Evolutionary conservation across 2,329 filamentous ascomycete species (phyloP).

Genomic region (Didymella glomerata): DNA sequence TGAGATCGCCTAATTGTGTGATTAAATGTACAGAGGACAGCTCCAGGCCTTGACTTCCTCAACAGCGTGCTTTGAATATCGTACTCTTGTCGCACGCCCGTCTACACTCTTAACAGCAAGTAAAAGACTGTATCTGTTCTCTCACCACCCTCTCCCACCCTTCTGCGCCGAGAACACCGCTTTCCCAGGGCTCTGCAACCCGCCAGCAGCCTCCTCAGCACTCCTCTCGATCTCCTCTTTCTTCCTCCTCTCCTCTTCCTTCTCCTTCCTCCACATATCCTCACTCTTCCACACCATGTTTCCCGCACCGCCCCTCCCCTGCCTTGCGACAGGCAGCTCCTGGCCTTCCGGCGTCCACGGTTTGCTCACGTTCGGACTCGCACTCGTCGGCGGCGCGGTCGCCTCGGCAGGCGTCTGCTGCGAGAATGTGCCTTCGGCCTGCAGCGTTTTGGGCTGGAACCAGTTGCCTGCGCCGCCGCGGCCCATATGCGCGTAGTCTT

Average conservation of each 20-base stretch:
- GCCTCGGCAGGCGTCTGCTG: constrained; percentile 33
- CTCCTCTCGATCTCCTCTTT: constrained; percentile 49
- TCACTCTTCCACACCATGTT: constrained; percentile 56
- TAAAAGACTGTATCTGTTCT: not conserved
- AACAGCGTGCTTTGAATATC: not conserved
- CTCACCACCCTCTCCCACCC: constrained; percentile 37
- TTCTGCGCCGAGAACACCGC: constrained; percentile 51
- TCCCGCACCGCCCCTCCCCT: constrained; percentile 58
- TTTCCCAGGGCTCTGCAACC: constrained; percentile 51
- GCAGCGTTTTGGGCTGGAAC: constrained; percentile 54
- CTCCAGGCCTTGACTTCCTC: not conserved
- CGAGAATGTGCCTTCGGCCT: constrained; percentile 51
- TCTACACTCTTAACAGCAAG: too few species aligned
- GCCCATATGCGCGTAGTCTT: constrained; percentile 56
- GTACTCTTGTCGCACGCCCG: not conserved
- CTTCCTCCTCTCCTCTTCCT: constrained; percentile 38
- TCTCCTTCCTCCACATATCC: constrained; percentile 43
- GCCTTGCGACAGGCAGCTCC: constrained; percentile 46
- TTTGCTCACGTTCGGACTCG: constrained; percentile 40
- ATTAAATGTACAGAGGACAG: not conserved
- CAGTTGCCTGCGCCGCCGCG: constrained; percentile 59
- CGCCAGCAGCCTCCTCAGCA: constrained; percentile 50
- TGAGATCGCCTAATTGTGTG: not conserved
- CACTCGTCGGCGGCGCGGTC: constrained; percentile 38
- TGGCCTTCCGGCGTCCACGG: constrained; percentile 48